These are phyloP conservation scores for Pleomassaria siparia DNA, from an alignment of 2,329 filamentous ascomycete genomes.

Conservation along the genomic window DNA sequence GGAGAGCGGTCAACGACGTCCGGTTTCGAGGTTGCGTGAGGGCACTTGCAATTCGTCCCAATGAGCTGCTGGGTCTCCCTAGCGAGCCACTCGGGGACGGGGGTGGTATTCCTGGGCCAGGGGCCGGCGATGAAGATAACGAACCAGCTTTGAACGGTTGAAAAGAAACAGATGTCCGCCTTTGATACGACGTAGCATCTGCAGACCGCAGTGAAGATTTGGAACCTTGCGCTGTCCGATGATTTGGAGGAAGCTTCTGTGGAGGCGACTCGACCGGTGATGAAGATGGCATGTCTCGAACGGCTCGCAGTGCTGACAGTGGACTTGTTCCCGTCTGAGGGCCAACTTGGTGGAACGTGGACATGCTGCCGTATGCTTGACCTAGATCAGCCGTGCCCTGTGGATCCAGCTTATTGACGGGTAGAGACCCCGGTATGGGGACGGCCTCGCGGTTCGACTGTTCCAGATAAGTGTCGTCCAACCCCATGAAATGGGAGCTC, in stretches of 20 bases:
- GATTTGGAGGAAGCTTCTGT: conserved; percentile 51
- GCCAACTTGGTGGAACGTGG: conserved; percentile 81
- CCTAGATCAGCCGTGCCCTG: conserved; percentile 61
- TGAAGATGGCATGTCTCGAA: conserved; percentile 57
- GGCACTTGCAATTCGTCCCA: conserved; percentile 26
- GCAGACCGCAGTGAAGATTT: conserved; percentile 53
- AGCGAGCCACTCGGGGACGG: conserved; percentile 56
- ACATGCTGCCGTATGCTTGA: conserved; percentile 85
- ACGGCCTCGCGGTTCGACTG: conserved; percentile 60
- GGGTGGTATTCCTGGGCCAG: conserved; percentile 52
- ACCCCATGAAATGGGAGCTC: conserved; percentile 89
- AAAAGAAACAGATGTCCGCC: conserved; percentile 84
- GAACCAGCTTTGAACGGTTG: conserved; percentile 96
- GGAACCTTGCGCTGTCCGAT: conserved; percentile 49
- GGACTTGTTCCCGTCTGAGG: conserved; percentile 79
- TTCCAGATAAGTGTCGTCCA: conserved; percentile 83
- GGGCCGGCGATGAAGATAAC: conserved; percentile 82
- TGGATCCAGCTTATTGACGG: conserved; percentile 57
- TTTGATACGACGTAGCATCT: conserved; percentile 56
- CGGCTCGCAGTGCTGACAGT: conserved; percentile 76
- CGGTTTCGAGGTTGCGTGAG: conserved; percentile 63
- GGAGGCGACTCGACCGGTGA: conserved; percentile 55
- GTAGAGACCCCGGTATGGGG: conserved; percentile 72
- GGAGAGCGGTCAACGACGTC: conserved; percentile 72
- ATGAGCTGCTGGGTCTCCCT: conserved; percentile 35